A percentile compares a stretch with the other conserved stretches of the same genome.
These are phyloP conservation scores for Schizopora paradoxa DNA, from an alignment of 1,284 basidiomycete genomes.

Conservation along the genomic window DNA sequence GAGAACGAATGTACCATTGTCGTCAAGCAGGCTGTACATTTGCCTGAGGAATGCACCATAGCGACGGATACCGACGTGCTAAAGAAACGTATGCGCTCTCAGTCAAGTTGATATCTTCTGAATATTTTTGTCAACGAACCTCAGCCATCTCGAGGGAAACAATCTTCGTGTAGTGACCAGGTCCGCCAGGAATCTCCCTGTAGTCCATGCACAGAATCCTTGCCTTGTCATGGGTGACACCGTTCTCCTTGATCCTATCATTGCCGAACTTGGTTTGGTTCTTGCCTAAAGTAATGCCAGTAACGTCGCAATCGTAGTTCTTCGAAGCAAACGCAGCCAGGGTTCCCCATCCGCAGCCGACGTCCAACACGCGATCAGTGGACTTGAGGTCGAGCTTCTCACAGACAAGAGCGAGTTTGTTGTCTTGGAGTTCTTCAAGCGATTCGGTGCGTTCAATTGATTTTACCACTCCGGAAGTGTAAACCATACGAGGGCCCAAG, in stretches of 20 bases:
- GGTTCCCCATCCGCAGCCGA: slow-evolving; percentile 99
- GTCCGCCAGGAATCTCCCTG: slow-evolving; percentile 82
- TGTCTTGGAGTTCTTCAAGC: slow-evolving; percentile 96
- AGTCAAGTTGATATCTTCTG: neutral
- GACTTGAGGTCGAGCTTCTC: slow-evolving; percentile 89
- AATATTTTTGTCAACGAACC: slow-evolving; percentile 38
- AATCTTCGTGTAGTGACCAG: slow-evolving; percentile 89
- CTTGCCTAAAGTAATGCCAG: slow-evolving; percentile 89
- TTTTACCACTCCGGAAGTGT: slow-evolving; percentile 88
- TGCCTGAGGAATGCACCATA: slow-evolving; percentile 88
- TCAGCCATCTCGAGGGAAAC: slow-evolving; percentile 99
- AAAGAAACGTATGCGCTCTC: slow-evolving; percentile 4
- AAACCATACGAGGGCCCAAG: slow-evolving; percentile 95
- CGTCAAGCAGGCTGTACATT: slow-evolving; percentile 90
- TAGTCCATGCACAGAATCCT: slow-evolving; percentile 94
- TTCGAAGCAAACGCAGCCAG: slow-evolving; percentile 93
- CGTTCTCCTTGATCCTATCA: slow-evolving; percentile 81
- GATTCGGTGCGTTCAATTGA: slow-evolving; percentile 77
- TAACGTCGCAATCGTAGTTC: slow-evolving; percentile 94
- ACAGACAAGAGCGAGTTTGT: slow-evolving; percentile 94
- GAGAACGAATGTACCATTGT: slow-evolving; percentile 92
- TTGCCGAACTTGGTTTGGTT: slow-evolving; percentile 94
- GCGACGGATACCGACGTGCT: slow-evolving; percentile 93
- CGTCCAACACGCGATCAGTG: slow-evolving; percentile 80
- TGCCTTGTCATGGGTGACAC: slow-evolving; percentile 70